Evolutionary conservation across 495 filamentous ascomycete species (phyloP).

Genomic region (Neohortaea acidophila): DNA sequence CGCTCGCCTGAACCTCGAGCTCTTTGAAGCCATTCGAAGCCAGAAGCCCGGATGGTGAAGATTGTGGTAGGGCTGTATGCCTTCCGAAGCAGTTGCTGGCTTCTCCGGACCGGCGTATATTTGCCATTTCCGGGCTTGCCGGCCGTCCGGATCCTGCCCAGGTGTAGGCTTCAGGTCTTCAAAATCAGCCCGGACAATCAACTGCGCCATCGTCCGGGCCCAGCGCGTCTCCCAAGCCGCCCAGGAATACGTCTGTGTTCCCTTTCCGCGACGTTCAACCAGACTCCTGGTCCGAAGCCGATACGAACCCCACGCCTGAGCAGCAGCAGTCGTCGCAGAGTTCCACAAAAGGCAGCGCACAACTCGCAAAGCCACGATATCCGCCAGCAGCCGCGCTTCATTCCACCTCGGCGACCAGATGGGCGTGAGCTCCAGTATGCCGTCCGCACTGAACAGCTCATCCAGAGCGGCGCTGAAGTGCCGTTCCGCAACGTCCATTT

Average conservation of each 20-base stretch:
- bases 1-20: slow-evolving; percentile 41
- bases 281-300: slow-evolving; percentile 53
- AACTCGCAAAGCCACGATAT: slow-evolving; percentile 61
- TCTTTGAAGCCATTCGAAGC: slow-evolving; percentile 54
- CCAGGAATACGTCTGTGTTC: slow-evolving; percentile 71
- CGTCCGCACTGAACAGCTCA: slow-evolving; percentile 57
- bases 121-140: background rate
- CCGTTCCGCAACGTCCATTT: slow-evolving; percentile 69
- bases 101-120: slow-evolving; percentile 58
- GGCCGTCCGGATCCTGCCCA: background rate
- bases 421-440: slow-evolving; percentile 65
- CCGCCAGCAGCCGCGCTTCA: slow-evolving; percentile 65
- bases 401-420: slow-evolving; percentile 79
- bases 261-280: slow-evolving; percentile 66
- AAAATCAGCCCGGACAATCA: slow-evolving; percentile 32
- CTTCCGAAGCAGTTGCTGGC: slow-evolving; percentile 43
- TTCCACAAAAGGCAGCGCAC: slow-evolving; percentile 66
- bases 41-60: slow-evolving; percentile 85
- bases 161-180: background rate
- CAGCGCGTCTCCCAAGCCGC: slow-evolving; percentile 76
- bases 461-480: slow-evolving; percentile 80
- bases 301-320: slow-evolving; percentile 61
- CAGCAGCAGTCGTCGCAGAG: slow-evolving; percentile 56
- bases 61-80: slow-evolving; percentile 58
- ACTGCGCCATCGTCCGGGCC: slow-evolving; percentile 64